These are phyloP conservation scores for Ceratocystis ficicola DNA, from an alignment of 2,329 filamentous ascomycete genomes.

Conservation along the genomic window DNA sequence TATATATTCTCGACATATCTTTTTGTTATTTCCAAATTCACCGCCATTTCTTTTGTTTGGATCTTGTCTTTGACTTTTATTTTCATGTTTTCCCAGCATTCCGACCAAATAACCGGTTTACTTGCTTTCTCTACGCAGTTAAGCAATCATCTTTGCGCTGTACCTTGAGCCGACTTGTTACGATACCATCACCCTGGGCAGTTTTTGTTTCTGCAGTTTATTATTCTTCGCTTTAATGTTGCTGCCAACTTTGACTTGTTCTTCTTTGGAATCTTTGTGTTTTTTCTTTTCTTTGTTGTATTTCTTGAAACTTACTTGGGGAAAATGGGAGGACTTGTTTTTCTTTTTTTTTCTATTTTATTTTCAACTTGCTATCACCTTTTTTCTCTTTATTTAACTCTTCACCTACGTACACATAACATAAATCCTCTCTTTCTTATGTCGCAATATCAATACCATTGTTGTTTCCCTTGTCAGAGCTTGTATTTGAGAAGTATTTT, in stretches of 20 bases:
- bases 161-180: background rate
- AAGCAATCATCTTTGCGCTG: background rate
- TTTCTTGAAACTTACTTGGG: background rate
- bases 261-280: background rate
- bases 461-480: background rate
- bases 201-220: background rate
- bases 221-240: slow-evolving; percentile 7
- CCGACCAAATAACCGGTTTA: background rate
- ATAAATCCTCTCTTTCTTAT: slow-evolving; percentile 9
- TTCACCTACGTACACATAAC: background rate
- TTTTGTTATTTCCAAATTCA: background rate
- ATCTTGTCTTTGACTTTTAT: background rate
- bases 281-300: background rate
- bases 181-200: background rate
- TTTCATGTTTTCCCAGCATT: background rate
- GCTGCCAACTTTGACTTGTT: background rate
- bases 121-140: background rate
- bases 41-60: background rate
- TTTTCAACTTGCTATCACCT: background rate
- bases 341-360: background rate
- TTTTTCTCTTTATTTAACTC: background rate
- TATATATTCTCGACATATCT: slow-evolving; percentile 4
- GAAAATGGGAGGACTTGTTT: slow-evolving; percentile 9
- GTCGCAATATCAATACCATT: background rate
- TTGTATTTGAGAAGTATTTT: background rate